These are phyloP conservation scores for Fusarium fujikuroi DNA, from an alignment of 2,329 filamentous ascomycete genomes.

Conservation along the genomic window DNA sequence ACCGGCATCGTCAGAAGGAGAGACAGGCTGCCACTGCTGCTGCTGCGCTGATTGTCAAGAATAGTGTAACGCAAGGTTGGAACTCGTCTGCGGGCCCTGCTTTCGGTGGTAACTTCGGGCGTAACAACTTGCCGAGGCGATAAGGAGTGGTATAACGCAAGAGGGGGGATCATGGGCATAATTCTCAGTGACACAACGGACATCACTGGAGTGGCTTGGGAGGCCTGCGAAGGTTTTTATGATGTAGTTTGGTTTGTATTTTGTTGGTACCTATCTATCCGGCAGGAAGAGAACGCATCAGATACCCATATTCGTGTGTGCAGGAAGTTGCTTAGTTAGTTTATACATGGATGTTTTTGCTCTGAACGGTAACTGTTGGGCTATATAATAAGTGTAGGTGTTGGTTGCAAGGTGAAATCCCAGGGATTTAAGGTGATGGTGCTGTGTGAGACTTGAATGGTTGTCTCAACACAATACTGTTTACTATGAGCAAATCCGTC, in stretches of 20 bases:
- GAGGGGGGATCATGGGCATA: slow-evolving; percentile 14
- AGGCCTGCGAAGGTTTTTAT: not conserved
- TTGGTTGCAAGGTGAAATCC: not conserved
- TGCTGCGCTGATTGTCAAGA: slow-evolving; percentile 92
- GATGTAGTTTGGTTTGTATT: slow-evolving; percentile 23
- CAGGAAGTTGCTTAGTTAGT: slow-evolving; percentile 35
- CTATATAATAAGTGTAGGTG: slow-evolving; percentile 7
- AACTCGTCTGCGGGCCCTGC: slow-evolving; percentile 51
- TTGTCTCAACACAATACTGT: not conserved
- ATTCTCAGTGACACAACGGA: not conserved
- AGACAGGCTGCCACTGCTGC: slow-evolving; percentile 88
- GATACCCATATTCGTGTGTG: slow-evolving; percentile 45
- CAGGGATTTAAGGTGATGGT: too few relatives aligned
- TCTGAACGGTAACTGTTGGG: not conserved
- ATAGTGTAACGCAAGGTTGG: slow-evolving; percentile 77
- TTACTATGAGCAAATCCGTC: not conserved
- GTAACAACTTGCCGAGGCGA: slow-evolving; percentile 60
- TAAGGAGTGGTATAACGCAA: slow-evolving; percentile 45
- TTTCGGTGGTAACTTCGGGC: slow-evolving; percentile 55
- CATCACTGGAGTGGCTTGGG: not conserved
- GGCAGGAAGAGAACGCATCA: slow-evolving; percentile 43
- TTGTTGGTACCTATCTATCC: slow-evolving; percentile 34
- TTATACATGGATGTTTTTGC: slow-evolving; percentile 2
- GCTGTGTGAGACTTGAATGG: too few relatives aligned
- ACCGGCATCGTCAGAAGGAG: slow-evolving; percentile 93